Conservation (phyloP, 371 early-diverging fungal species). For the Mortierella sp. region DNA sequence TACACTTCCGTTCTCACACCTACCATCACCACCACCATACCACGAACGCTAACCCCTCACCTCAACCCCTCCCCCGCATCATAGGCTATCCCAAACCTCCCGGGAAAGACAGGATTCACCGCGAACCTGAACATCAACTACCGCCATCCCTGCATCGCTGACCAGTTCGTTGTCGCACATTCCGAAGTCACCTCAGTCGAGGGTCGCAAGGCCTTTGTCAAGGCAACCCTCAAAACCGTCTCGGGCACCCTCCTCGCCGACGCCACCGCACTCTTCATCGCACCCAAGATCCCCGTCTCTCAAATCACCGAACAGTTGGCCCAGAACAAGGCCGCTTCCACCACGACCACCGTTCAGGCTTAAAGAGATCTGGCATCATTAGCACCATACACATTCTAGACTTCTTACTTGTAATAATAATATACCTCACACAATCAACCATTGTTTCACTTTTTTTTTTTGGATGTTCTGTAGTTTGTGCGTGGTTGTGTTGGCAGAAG, state of each 20-base stretch:
- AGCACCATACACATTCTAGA: neutral
- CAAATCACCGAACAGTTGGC: slow-evolving; percentile 35
- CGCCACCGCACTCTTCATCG: slow-evolving; percentile 67
- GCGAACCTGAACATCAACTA: slow-evolving; percentile 84
- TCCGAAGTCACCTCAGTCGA: slow-evolving; percentile 68
- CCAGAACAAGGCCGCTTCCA: slow-evolving; percentile 9
- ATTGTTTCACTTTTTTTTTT: slow-evolving; percentile 3
- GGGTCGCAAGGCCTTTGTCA: slow-evolving; percentile 82
- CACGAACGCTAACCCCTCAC: neutral
- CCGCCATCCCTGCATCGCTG: slow-evolving; percentile 70
- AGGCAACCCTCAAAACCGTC: slow-evolving; percentile 72
- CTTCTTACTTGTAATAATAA: neutral
- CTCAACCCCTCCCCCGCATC: neutral
- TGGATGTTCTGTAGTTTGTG: neutral
- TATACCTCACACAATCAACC: neutral
- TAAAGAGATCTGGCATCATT: neutral
- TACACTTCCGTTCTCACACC: neutral
- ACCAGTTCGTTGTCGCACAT: slow-evolving; percentile 73
- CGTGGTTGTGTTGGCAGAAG: neutral
- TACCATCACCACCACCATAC: neutral
- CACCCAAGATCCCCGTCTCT: slow-evolving; percentile 57
- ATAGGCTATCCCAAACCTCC: slow-evolving; percentile 70
- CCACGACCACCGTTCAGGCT: neutral
- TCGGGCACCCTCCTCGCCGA: slow-evolving; percentile 67
- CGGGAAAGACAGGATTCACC: slow-evolving; percentile 79